Evolutionary conservation across 2,329 filamentous ascomycete genomes (phyloP).

Genomic region (Monilinia polystroma): DNA sequence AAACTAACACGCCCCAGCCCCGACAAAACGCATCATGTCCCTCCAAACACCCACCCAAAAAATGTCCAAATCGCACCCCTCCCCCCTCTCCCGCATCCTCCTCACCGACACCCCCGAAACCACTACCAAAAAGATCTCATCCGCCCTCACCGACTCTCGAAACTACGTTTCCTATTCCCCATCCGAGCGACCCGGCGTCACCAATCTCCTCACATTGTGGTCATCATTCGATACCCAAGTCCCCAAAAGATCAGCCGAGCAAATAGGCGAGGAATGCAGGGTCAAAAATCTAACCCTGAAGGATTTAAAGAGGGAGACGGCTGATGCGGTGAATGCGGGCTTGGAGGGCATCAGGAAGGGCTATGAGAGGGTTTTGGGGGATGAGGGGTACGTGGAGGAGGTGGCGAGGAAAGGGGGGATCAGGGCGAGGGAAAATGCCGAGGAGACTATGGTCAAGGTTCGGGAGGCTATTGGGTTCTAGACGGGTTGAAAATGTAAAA

Average conservation of each 20-base stretch:
- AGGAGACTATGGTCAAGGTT: conserved; percentile 48
- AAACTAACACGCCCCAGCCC: conserved; percentile 39
- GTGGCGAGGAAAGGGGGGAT: conserved; percentile 58
- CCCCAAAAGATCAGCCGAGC: conserved; percentile 41
- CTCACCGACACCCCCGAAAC: conserved; percentile 68
- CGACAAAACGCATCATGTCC: conserved; percentile 85
- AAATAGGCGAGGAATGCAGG: conserved; percentile 45
- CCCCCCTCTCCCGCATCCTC: conserved; percentile 73
- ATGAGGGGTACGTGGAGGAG: conserved; percentile 54
- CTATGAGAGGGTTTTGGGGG: conserved; percentile 53
- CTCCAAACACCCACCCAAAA: conserved; percentile 74
- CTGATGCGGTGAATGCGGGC: conserved; percentile 54
- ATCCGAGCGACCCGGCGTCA: conserved; percentile 69
- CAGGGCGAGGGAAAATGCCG: conserved; percentile 62
- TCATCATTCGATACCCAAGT: conserved; percentile 59
- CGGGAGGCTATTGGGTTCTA: conserved; percentile 46
- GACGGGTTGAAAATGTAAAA: too few relatives aligned
- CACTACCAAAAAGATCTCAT: conserved; percentile 68
- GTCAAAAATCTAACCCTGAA: conserved; percentile 48
- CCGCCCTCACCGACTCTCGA: conserved; percentile 73
- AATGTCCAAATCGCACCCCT: conserved; percentile 88
- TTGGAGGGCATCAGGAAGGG: conserved; percentile 55
- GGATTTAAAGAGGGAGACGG: conserved; percentile 63
- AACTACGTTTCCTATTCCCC: conserved; percentile 72
- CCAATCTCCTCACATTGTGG: conserved; percentile 83